Evolutionary conservation across 805 yeast genomes (phyloP), one percentile per base, ranked within the genome.

Genomic region (Candida tibetensis): DNA sequence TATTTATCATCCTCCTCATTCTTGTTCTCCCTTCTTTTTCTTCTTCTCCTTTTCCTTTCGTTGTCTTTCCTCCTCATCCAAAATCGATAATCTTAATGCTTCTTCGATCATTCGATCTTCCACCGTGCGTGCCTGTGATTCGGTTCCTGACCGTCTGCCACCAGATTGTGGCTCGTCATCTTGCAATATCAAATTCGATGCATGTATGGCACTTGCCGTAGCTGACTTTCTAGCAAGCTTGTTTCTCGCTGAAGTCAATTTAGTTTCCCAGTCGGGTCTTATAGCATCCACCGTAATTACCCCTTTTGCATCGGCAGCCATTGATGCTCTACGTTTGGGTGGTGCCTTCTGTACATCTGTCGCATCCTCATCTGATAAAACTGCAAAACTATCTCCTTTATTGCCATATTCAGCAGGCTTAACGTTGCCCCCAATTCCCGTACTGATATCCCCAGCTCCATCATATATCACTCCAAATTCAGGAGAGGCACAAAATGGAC

Each of bases 161-260:
- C 31, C 27, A 4, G 9, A 5, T 2, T 31, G 40, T 10, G 25
- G 25, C 23, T 35, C 48, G 31, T 49, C 46, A 30, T 47, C 58
- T 36, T 63, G 51, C 12, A 82, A 68, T 22, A 88, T 56, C 51
- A 87, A 73, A 40, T 89, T 88, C 9, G 95, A 80, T 2, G 95
- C 90, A 61, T 91, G 98, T 28, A 91, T 77, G 0, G 96, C 96
- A 23, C 87, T 86, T 0, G 98, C 98, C 10, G 95, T 87, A 0
- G 97, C 97, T 0, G 96, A 82, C 52, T 88, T 75, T 41, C 95
- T 75, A 0, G 95, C 96, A 25, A 88, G 64, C 47, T 81, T 81
- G 41, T 81, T 74, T 36, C 90, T 75, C 4, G 96, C 95, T 35
- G 77, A 71, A 6, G 73, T 69, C 33, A 91, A 72, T 46, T 80